Percentiles rank a stretch among this genome's conserved stretches.
These are phyloP conservation scores for Microdochium paspali DNA, from an alignment of 2,329 filamentous ascomycete species.

Conservation along the genomic window DNA sequence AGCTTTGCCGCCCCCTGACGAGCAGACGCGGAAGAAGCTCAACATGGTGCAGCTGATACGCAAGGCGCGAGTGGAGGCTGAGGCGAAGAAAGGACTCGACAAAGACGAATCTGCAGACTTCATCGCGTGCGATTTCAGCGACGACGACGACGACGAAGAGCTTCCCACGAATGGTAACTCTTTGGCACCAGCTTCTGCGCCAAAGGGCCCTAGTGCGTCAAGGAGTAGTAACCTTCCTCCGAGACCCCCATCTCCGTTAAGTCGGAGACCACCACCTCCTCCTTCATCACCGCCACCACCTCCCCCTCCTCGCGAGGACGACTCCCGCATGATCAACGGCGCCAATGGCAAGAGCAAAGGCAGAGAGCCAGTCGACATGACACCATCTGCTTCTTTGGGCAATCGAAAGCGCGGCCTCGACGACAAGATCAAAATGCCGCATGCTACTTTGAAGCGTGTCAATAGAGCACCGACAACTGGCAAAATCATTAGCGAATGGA, in stretches of 20 bases:
- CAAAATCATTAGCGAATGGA: conserved; percentile 43
- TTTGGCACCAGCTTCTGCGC: not conserved
- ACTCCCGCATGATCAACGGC: not conserved
- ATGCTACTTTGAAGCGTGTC: conserved; percentile 40
- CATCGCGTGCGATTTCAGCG: conserved; percentile 71
- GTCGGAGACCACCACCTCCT: not conserved
- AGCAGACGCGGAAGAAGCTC: conserved; percentile 62
- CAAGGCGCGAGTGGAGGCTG: conserved; percentile 65
- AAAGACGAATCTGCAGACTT: conserved; percentile 67
- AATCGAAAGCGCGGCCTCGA: conserved; percentile 67
- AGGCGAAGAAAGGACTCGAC: conserved; percentile 34
- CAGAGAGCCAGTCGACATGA: conserved; percentile 17
- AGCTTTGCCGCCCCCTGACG: conserved; percentile 70
- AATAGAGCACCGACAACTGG: conserved; percentile 40
- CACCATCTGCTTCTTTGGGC: conserved; percentile 39
- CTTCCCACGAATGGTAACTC: conserved; percentile 9
- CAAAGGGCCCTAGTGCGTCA: conserved; percentile 1
- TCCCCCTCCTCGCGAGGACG: not conserved
- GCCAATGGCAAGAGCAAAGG: conserved; percentile 4
- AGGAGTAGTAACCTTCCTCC: not conserved
- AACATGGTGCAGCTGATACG: conserved; percentile 88
- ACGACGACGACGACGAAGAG: conserved; percentile 40
- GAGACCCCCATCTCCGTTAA: not conserved
- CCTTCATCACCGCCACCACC: not conserved
- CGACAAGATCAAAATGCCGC: conserved; percentile 54